Base-by-base conservation (phyloP, 108 stramenopile species). In the Cyclostephanos tholiformis region DNA sequence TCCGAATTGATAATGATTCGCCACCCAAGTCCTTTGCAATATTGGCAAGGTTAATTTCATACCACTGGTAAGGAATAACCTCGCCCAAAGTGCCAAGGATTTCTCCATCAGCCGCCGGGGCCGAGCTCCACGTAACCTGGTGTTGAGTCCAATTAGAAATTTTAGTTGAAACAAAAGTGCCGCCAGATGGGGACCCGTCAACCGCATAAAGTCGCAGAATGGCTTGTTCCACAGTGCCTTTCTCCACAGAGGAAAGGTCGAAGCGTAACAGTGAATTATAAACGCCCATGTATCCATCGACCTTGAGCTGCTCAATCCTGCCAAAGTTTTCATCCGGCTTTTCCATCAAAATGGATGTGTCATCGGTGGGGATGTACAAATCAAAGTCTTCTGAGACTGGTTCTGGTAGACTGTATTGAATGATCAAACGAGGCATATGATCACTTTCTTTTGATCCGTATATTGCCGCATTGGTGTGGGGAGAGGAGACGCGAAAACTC, bases 401-500 rank as follows among this genome's bases (percentile, higher is more conserved):
- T 2, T 67, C 78, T n/a, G 66, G 51, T 23, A 67, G 66, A 55
- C 53, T 72, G 38, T 69, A 72, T 19, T 72, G 71, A 12, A 79
- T 61, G 43, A 72, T 73, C 30, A 79, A 29, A 30, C 59, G 65
- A 20, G 78, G 78, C 51, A 63, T 71, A 67, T 72, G 57, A 49
- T 64, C 67, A 35, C 78, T 79, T 39, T 79, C 78, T 50, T 63
- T 79, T 25, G 78, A 79, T 27, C 71, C 78, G 53, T 79, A 79
- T 14, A 59, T 60, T 32, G 70, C 78, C 50, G 58, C 60, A 48
- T 71, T 73, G 49, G 65, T 67, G 41, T 79, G 71, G 7, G 78
- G 78, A 50, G 78, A 79, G 8, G 78, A 79, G 27, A 79, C 67
- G 46, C 78, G 78, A 52, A 79, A 79, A 58, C 78, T 79, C 16